phyloP scores from a whole-genome alignment of 2,329 filamentous ascomycete species.

The Fusarium caatingaense region DNA sequence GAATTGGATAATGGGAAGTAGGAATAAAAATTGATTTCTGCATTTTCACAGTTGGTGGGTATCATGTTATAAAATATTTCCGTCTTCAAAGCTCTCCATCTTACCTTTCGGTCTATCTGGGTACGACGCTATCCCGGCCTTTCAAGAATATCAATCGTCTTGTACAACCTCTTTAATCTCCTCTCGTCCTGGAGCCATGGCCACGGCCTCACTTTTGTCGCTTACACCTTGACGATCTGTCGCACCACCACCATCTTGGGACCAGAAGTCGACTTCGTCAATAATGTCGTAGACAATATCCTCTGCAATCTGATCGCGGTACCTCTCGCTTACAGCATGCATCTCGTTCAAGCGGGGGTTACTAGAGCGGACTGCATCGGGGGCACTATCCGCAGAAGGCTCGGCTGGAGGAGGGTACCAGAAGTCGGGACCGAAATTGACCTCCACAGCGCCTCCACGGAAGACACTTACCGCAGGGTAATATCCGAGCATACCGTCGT shows the following conservation, averaged over 20 bases:
- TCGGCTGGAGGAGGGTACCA: slow-evolving; percentile 82
- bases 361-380: slow-evolving; percentile 56
- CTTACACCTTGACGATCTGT: slow-evolving; percentile 60
- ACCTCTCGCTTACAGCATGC: slow-evolving; percentile 79
- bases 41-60: slow-evolving; percentile 48
- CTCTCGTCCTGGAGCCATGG: slow-evolving; percentile 60
- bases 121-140: background rate
- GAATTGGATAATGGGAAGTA: slow-evolving; percentile 9
- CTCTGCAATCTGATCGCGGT: slow-evolving; percentile 92
- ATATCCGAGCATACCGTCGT: slow-evolving; percentile 95
- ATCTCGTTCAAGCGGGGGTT: slow-evolving; percentile 51
- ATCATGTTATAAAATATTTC: slow-evolving; percentile 35
- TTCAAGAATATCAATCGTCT: slow-evolving; percentile 61
- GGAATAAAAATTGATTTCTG: slow-evolving; percentile 28
- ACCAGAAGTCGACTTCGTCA: slow-evolving; percentile 93
- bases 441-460: slow-evolving; percentile 87
- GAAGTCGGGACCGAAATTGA: slow-evolving; percentile 94
- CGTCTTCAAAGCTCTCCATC: background rate
- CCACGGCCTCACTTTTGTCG: slow-evolving; percentile 57
- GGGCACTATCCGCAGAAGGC: slow-evolving; percentile 58
- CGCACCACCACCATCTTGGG: slow-evolving; percentile 71
- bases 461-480: slow-evolving; percentile 95
- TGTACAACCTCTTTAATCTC: slow-evolving; percentile 75
- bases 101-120: background rate
- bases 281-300: slow-evolving; percentile 93